These are phyloP conservation scores for Penicillium manginii DNA, from an alignment of 495 filamentous ascomycete species.

Conservation along the genomic window DNA sequence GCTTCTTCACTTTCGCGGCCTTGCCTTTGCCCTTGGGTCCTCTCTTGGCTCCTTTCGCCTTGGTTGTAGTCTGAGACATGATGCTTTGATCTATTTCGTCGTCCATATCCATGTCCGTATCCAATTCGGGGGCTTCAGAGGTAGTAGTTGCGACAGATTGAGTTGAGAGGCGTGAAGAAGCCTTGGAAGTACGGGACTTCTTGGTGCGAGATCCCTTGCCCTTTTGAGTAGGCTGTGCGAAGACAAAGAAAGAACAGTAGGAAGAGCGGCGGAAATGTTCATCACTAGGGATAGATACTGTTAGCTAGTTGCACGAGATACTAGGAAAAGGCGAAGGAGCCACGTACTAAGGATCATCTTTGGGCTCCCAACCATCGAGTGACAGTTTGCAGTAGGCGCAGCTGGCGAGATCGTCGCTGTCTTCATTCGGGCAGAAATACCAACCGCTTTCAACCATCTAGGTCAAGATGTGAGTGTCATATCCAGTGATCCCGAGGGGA, in stretches of 20 bases:
- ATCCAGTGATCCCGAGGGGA: slow-evolving; percentile 13
- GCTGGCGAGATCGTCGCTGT: slow-evolving; percentile 80
- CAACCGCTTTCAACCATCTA: slow-evolving; percentile 92
- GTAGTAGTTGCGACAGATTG: slow-evolving; percentile 62
- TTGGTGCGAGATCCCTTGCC: slow-evolving; percentile 50
- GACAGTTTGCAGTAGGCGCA: slow-evolving; percentile 87
- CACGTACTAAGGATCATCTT: slow-evolving; percentile 81
- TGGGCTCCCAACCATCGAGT: slow-evolving; percentile 89
- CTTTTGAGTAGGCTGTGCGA: slow-evolving; percentile 45
- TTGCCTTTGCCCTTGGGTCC: slow-evolving; percentile 44
- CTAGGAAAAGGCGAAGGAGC: slow-evolving; percentile 20
- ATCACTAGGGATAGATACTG: slow-evolving; percentile 54
- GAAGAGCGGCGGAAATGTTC: slow-evolving; percentile 82
- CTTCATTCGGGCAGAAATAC: slow-evolving; percentile 84
- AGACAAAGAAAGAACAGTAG: slow-evolving; percentile 80
- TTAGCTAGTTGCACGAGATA: slow-evolving; percentile 36
- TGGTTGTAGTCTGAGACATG: slow-evolving; percentile 56
- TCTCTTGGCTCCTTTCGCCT: slow-evolving; percentile 57
- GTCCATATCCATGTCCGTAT: slow-evolving; percentile 57
- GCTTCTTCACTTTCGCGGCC: slow-evolving; percentile 56
- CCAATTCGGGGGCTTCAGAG: slow-evolving; percentile 58
- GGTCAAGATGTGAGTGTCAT: slow-evolving; percentile 15
- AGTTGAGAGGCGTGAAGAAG: slow-evolving; percentile 66
- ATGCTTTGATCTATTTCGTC: slow-evolving; percentile 72
- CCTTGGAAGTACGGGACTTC: slow-evolving; percentile 67